Conservation (phyloP, 768 basidiomycete species). For the Auricularia heimuer region DNA sequence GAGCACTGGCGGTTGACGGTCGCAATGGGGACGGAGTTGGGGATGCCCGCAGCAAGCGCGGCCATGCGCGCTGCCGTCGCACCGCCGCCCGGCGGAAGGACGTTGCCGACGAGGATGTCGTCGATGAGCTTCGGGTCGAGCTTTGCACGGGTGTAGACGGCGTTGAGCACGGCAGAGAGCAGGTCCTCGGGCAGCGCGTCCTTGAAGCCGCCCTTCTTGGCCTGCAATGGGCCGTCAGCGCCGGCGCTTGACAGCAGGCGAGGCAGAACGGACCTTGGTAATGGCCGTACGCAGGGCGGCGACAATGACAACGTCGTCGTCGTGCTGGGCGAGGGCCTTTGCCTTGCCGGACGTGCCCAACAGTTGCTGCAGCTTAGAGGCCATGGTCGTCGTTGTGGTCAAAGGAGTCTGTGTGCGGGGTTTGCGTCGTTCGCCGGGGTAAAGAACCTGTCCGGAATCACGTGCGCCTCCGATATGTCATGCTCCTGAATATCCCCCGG, state of each 20-base stretch:
- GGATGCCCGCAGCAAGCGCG: conserved; percentile 76
- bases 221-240: conserved; percentile 29
- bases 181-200: conserved; percentile 79
- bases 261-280: conserved; percentile 54
- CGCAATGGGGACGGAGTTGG: conserved; percentile 59
- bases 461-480: too few species aligned
- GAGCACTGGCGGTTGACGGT: conserved; percentile 91
- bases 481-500: too few species aligned
- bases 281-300: conserved; percentile 83
- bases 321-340: conserved; percentile 56
- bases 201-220: conserved; percentile 83
- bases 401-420: too few species aligned
- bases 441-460: too few species aligned
- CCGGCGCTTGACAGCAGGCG: background rate
- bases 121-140: conserved; percentile 78
- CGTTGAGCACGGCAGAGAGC: conserved; percentile 61
- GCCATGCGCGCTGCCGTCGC: conserved; percentile 80
- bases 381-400: background rate
- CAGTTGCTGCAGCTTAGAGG: background rate
- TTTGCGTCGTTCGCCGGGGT: too few species aligned
- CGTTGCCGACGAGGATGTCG: conserved; percentile 80
- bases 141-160: conserved; percentile 53
- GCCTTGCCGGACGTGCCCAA: conserved; percentile 33
- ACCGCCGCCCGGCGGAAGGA: conserved; percentile 79
- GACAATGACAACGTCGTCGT: conserved; percentile 86